Percentiles rank a stretch among this genome's conserved stretches.
These are phyloP conservation scores for Viola pubescens DNA, from an alignment of 441 rosid species.

Conservation along the genomic window DNA sequence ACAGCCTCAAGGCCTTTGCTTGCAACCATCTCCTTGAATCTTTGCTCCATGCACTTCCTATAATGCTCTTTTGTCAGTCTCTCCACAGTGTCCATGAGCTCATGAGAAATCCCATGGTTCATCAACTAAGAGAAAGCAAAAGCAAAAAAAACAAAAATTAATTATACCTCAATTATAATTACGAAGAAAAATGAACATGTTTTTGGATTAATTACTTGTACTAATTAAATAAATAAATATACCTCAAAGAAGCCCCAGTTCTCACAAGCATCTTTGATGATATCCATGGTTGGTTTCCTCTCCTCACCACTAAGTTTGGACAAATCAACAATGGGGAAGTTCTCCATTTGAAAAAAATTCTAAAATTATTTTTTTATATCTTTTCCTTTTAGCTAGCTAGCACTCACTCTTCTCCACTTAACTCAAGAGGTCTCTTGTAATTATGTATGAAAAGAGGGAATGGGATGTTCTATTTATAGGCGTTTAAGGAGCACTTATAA, in stretches of 20 bases:
- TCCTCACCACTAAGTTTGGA: conserved; percentile 58
- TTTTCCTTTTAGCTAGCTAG: not conserved
- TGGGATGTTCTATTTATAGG: conserved; percentile 23
- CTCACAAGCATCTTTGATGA: conserved; percentile 77
- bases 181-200: no score
- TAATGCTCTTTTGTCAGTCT: conserved; percentile 66
- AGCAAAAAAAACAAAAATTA: not conserved
- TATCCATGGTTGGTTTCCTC: conserved; percentile 47
- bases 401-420: not conserved
- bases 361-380: conserved; percentile 19
- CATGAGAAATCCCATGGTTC: conserved; percentile 65
- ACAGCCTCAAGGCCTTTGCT: conserved; percentile 57
- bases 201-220: no score
- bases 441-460: not conserved
- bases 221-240: no score
- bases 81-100: conserved; percentile 65
- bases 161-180: not conserved
- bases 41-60: conserved; percentile 74
- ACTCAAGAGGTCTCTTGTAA: not conserved
- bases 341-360: conserved; percentile 28
- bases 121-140: conserved; percentile 32
- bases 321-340: conserved; percentile 64
- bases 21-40: conserved; percentile 61
- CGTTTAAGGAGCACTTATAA: no score
- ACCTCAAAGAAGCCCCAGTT: conserved; percentile 96